Conservation (phyloP, 805 yeast genomes). For the Metschnikowia borealis region DNA sequence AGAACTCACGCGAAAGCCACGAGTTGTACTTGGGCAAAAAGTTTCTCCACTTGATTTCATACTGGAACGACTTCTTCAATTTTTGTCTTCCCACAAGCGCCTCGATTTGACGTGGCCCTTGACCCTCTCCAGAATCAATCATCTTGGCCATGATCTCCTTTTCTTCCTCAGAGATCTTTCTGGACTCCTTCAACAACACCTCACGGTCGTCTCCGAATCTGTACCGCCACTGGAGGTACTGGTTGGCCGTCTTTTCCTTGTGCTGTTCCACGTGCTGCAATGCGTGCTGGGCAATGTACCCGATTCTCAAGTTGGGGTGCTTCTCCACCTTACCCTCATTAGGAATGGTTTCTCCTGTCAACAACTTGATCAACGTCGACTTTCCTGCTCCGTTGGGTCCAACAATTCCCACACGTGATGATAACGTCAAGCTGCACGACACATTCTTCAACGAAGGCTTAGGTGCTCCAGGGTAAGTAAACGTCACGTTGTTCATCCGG, state of each 20-base stretch:
- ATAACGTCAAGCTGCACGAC: constrained; percentile 85
- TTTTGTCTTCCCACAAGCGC: constrained; percentile 97
- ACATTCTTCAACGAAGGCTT: constrained; percentile 78
- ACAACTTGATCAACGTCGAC: constrained; percentile 86
- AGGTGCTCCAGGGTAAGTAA: constrained; percentile 82
- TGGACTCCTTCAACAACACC: constrained; percentile 82
- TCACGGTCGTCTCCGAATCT: constrained; percentile 98
- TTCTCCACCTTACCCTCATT: constrained; percentile 87
- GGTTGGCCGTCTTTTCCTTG: constrained; percentile 96
- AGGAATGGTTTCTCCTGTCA: constrained; percentile 90
- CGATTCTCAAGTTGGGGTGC: constrained; percentile 96
- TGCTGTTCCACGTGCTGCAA: constrained; percentile 96
- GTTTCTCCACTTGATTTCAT: constrained; percentile 89
- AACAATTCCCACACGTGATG: constrained; percentile 94
- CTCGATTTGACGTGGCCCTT: constrained; percentile 84
- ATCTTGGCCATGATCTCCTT: constrained; percentile 71
- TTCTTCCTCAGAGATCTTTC: constrained; percentile 77
- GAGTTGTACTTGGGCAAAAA: constrained; percentile 93
- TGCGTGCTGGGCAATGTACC: constrained; percentile 98
- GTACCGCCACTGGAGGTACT: constrained; percentile 97
- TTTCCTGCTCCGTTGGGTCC: constrained; percentile 99
- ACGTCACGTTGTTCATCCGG: constrained; percentile 78
- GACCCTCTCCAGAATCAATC: constrained; percentile 79
- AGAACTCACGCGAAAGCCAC: constrained; percentile 82
- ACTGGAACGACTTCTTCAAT: constrained; percentile 93